Evolutionary conservation across 164 flowering plant genomes (phyloP).

Genomic region (Annona squamosa): DNA sequence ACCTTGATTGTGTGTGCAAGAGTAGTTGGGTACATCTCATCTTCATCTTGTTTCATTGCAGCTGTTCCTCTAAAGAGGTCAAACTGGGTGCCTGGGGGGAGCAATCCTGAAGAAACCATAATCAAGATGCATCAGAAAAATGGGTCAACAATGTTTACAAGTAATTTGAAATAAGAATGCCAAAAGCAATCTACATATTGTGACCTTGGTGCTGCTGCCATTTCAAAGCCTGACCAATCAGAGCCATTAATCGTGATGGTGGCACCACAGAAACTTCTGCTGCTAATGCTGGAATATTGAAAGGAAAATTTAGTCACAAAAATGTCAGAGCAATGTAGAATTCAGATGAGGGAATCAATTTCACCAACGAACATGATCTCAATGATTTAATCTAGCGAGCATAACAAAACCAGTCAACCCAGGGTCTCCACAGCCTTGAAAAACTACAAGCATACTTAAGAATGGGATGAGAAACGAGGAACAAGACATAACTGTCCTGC

Average conservation of each 20-base stretch:
- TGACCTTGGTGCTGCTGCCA: constrained; percentile 99
- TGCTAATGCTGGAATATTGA: constrained; percentile 59
- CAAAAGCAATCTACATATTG: not conserved
- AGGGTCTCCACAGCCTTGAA: not conserved
- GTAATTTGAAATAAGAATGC: not conserved
- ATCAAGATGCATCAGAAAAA: constrained; percentile 2
- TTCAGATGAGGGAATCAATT: not conserved
- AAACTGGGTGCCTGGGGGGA: constrained; percentile 98
- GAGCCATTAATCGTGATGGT: constrained; percentile 94
- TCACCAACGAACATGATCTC: not conserved
- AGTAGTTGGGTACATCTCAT: constrained; percentile 80
- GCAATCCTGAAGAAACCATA: constrained; percentile 55
- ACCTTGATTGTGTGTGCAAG: constrained; percentile 89
- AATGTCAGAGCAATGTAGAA: not conserved
- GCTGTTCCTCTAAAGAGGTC: constrained; percentile 97
- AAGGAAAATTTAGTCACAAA: constrained; percentile 5
- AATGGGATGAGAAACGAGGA: too few relatives aligned
- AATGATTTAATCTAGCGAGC: not conserved
- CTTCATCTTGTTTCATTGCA: constrained; percentile 99
- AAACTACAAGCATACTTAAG: not conserved
- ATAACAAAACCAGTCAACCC: not conserved
- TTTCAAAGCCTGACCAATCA: constrained; percentile 94
- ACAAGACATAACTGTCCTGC: not conserved
- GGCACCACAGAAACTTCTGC: constrained; percentile 94
- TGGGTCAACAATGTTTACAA: not conserved